Evolutionary conservation across 805 yeast genomes (phyloP), one percentile per base, ranked within the genome.

Genomic region (Clavispora fructus): DNA sequence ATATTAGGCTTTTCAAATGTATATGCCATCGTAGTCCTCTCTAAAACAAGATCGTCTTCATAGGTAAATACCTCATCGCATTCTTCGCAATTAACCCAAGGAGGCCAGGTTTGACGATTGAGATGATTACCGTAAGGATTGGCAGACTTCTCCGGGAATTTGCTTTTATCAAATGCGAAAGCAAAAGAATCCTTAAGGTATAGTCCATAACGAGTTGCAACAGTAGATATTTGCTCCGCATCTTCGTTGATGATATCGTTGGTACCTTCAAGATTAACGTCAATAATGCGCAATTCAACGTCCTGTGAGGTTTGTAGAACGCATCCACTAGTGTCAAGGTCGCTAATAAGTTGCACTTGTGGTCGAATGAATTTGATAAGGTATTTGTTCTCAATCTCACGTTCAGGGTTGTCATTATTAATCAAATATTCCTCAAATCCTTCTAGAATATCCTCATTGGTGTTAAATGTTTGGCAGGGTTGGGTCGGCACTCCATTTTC

Each of bases 361-460:
- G 97, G 96, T 26, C 88, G 79, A 6, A 85, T 69, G 38, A 92
- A 70, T 48, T 82, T 82, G 28, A 91, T 73, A 50, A 82, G 68
- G 59, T 81, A 85, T 38, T 85, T 79, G 44, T 82, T 79, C 55
- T 63, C 72, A 46, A 67, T 56, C 61, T 78, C 77, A 33, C 74
- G 71, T 38, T 66, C 60, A 2, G 63, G 67, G 1, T 66, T 62
- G 7, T 64, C 52, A 2, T 75, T 61, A 6, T 59, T 55, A 48
- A 77, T 64, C 31, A 88, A 61, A 29, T 78, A 81, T 3, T 73
- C 69, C 33, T 81, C 79, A 57, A 85, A 83, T 3, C 67, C 61
- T 13, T 71, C 69, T 29, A 78, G 63, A 6, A 65, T 72, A 35
- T 63, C 69, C 35, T 64, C 66, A 12, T 53, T 56, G 4, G 47